phyloP scores from a whole-genome alignment of 768 basidiomycete species.

The Rhodosporidiobolus sp. region DNA sequence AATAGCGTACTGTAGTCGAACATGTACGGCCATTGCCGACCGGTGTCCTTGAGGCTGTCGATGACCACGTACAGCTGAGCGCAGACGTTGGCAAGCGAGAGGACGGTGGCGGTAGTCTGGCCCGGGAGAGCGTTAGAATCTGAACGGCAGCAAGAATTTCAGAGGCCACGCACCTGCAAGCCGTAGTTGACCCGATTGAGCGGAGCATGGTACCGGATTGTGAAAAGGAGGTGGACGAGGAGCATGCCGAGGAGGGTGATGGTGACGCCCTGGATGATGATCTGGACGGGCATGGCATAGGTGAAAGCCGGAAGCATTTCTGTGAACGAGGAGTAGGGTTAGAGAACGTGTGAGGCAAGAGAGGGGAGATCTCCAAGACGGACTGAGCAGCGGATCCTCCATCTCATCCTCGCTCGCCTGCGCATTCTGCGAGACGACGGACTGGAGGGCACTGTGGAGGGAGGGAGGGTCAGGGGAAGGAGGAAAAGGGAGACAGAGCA shows the following conservation, averaged over 20 bases:
- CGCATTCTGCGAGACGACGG: neutral
- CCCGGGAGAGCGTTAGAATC: no score
- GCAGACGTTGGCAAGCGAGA: conserved; percentile 71
- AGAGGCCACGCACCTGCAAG: conserved; percentile 60
- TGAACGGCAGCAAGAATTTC: neutral
- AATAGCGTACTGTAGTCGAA: conserved; percentile 78
- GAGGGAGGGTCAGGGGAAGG: neutral
- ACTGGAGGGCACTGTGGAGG: conserved; percentile 7
- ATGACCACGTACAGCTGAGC: conserved; percentile 71
- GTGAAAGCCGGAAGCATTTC: conserved; percentile 68
- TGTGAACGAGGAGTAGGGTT: neutral
- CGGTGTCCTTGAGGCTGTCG: conserved; percentile 5
- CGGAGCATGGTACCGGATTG: conserved; percentile 92
- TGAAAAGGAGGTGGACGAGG: conserved; percentile 87
- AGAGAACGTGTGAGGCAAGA: neutral
- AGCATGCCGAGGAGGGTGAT: conserved; percentile 80
- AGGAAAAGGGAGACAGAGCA: neutral
- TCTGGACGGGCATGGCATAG: conserved; percentile 84
- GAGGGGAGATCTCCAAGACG: neutral
- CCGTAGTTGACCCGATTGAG: conserved; percentile 88
- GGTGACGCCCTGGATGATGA: conserved; percentile 77
- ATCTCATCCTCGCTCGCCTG: neutral
- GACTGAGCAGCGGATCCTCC: conserved; percentile 17
- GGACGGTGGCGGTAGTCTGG: conserved; percentile 63
- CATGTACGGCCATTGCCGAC: conserved; percentile 80